Evolutionary conservation across 2,329 filamentous ascomycete genomes (phyloP), one percentile per base, ranked within the genome.

Genomic region (Herpomyces periplanetae): DNA sequence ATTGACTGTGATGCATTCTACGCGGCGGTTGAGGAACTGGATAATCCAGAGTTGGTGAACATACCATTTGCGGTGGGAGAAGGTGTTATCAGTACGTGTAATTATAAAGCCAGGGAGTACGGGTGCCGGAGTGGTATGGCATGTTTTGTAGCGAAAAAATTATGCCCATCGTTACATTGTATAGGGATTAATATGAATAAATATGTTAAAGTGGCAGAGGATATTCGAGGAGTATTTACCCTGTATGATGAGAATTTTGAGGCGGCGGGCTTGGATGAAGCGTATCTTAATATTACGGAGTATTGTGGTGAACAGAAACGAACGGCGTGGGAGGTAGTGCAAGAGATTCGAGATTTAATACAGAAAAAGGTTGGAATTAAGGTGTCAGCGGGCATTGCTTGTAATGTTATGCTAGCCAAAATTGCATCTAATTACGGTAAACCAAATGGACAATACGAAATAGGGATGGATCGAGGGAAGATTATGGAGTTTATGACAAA

Each of bases 1-100:
- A 52, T 91, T 18, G 80, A 96, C 36, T 91, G 80, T 38, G 80
- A 96, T 42, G 80, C 80, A 8, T 96, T 96, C 38, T 96, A 80
- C 32, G 80, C 80, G 1, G 69, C 80, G 0, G 80, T 91, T 1
- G 80, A 91, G 35, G 66, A 49, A 31, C 35, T 50, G 16, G 44
- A 49, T 26, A 61, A 68, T 30, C 80, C 75, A 0, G 73, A 87
- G 33, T 47, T 96, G 17, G 65, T 63, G 23, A 47, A 71, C 15
- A 44, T 85, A 0, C 80, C 80, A 1, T 88, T 96, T 40, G 71
- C 75, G 0, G 80, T 96, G 0, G 80, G 80, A 1, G 51, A 51
- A 28, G 57, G 57, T 4, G 57, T 63, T 2, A 34, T 63, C 16
- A 61, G 55, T 3, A 63, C 57, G 0, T 63, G 57, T 37, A 96